A percentile compares a stretch with the other conserved stretches of the same genome.
Conservation (phyloP, 1,284 basidiomycete species). For the Cutaneotrichosporon dermatis region DNA sequence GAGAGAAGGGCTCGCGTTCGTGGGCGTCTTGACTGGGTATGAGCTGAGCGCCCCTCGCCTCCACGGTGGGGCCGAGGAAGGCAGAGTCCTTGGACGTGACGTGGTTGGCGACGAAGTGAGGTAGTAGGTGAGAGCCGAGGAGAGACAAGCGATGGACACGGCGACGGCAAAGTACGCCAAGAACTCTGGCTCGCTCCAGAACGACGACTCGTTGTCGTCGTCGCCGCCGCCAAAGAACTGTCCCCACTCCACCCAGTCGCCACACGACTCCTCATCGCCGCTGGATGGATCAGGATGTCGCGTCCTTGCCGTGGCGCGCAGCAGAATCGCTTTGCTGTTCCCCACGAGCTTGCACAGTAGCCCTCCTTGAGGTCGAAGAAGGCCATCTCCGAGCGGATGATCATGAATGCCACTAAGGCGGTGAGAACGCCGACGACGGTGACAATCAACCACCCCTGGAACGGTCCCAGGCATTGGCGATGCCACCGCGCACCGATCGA, state of each 20-base stretch:
- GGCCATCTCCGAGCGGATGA: conserved; percentile 81
- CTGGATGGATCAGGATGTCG: conserved; percentile 20
- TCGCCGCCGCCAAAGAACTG: conserved; percentile 33
- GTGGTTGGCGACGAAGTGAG: conserved; percentile 82
- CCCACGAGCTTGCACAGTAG: conserved; percentile 68
- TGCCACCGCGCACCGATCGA: conserved; percentile 65
- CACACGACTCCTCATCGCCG: conserved; percentile 54
- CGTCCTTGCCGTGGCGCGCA: conserved; percentile 54
- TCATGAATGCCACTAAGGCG: conserved; percentile 77
- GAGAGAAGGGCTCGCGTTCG: conserved; percentile 24
- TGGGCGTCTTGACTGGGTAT: conserved; percentile 6
- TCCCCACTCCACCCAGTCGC: conserved; percentile 74
- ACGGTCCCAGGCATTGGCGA: conserved; percentile 73
- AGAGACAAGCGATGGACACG: conserved; percentile 66
- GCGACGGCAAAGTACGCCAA: conserved; percentile 70
- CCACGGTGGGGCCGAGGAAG: conserved; percentile 54
- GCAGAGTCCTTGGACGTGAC: conserved; percentile 80
- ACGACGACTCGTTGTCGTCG: conserved; percentile 11
- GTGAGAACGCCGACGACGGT: conserved; percentile 67
- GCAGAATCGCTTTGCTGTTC: conserved; percentile 75
- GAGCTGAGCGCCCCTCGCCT: conserved; percentile 6
- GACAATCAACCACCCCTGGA: conserved; percentile 85
- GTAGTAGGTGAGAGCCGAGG: conserved; percentile 75
- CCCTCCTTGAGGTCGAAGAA: conserved; percentile 94
- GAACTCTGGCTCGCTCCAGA: conserved; percentile 56